Conservation (phyloP, 129 eudicot species). For the Flaveria robusta region DNA sequence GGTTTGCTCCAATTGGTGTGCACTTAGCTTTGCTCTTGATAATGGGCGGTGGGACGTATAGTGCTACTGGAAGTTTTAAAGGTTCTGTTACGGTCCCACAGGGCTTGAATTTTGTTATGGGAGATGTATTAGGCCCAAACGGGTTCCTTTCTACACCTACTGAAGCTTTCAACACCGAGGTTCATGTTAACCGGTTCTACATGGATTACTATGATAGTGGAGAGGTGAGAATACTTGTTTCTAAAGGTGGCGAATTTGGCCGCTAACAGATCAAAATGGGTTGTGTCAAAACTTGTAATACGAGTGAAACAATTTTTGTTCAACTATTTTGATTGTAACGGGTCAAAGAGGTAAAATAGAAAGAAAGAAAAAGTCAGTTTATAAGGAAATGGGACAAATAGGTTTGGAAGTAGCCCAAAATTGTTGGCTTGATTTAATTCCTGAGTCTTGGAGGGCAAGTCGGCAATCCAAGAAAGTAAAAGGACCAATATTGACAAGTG, state of each 20-base stretch:
- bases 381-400: constrained; percentile 1
- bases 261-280: background rate
- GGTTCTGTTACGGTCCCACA: constrained; percentile 97
- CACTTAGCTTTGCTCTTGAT: constrained; percentile 81
- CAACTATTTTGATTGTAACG: background rate
- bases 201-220: constrained; percentile 96
- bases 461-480: too few species aligned
- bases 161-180: constrained; percentile 86
- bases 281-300: background rate
- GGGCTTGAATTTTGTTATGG: constrained; percentile 86
- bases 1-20: constrained; percentile 98
- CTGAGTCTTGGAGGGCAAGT: too few species aligned
- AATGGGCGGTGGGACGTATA: constrained; percentile 91
- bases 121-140: constrained; percentile 81
- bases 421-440: too few species aligned
- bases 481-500: too few species aligned
- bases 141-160: constrained; percentile 88
- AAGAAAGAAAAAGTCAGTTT: background rate
- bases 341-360: background rate
- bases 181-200: constrained; percentile 83
- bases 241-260: background rate
- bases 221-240: constrained; percentile 58
- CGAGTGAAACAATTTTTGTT: background rate
- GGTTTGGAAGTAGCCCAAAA: background rate
- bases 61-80: constrained; percentile 84